phyloP scores from a whole-genome alignment of 495 filamentous ascomycete genomes.

The Aspergillus avenaceus region DNA sequence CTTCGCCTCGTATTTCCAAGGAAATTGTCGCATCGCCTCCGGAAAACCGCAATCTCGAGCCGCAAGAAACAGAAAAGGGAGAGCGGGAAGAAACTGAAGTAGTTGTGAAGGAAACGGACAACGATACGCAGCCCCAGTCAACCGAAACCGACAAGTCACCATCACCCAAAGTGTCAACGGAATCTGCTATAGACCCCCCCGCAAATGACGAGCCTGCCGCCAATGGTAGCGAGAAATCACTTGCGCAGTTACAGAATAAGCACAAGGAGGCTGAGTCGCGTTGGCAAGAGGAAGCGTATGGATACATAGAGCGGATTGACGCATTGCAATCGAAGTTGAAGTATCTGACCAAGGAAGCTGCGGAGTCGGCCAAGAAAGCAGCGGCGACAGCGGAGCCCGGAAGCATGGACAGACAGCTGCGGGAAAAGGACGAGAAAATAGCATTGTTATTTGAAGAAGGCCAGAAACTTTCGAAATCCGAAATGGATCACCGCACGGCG shows the following conservation, averaged over 20 bases:
- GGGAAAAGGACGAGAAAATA: constrained; percentile 87
- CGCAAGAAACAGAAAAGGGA: constrained; percentile 8
- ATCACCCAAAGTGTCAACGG: constrained; percentile 10
- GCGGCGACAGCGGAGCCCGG: constrained; percentile 57
- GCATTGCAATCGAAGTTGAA: constrained; percentile 86
- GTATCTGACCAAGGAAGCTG: constrained; percentile 75
- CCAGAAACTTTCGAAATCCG: constrained; percentile 78
- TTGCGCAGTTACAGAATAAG: constrained; percentile 51
- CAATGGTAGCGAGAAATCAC: constrained; percentile 26
- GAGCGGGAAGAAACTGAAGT: constrained; percentile 18
- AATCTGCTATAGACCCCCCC: constrained; percentile 13
- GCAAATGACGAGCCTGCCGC: constrained; percentile 2
- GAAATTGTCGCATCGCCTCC: constrained; percentile 14
- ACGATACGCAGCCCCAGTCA: constrained; percentile 9
- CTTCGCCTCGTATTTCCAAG: constrained; percentile 28
- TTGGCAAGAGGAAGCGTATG: constrained; percentile 74
- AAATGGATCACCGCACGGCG: constrained; percentile 74
- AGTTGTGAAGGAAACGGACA: constrained; percentile 4
- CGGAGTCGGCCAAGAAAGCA: constrained; percentile 64
- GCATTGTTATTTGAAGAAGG: constrained; percentile 88
- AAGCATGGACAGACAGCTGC: constrained; percentile 69
- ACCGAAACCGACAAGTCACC: constrained; percentile 6
- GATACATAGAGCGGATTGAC: constrained; percentile 86
- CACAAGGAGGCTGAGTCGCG: constrained; percentile 57
- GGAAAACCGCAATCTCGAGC: neutral